Evolutionary conservation across 768 basidiomycete genomes (phyloP), one percentile per base, ranked within the genome.

Genomic region (Boletellus sp.): DNA sequence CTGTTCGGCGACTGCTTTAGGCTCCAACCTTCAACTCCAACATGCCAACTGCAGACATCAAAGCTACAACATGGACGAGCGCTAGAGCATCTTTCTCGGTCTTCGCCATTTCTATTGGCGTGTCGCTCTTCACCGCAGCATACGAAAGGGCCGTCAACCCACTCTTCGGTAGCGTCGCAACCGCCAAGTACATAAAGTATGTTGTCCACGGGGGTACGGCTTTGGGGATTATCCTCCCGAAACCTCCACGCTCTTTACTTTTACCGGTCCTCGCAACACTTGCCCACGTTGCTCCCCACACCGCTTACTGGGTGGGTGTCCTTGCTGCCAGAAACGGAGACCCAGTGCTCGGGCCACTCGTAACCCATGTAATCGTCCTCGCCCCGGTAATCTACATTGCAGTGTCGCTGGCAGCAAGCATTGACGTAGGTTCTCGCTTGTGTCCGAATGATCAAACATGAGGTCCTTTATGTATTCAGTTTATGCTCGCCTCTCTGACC

Each of bases 81-180:
- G 45, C 44, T 1, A 57, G 49, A 8, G 54, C 47, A 8, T 56
- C 56, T 15, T 43, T 72, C 42, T 58, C 61, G 37, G 56, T 71
- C 40, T 51, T 70, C 34, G 37, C 48, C 17, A 53, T 71, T 32
- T 59, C 65, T 36, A 28, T 66, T 28, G 51, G 61, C 6, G 67
- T 84, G 32, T 84, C 85, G 3, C 74, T 89, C 28, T 72, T 80
- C 47, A 71, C 82, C 16, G 82, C 79, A 55, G 69, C 77, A 6
- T 87, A 90, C 60, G 76, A 79, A 63, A 80, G 79, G 31, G 74
- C 80, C 9, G 60, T 91, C n/a, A 66, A 74, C 47, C 89, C 89
- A 15, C 69, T 90, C 3, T 90, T 89, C 63, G 87, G 83, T 41
- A 71, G 76, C 12, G 72, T 74, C 7, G 79, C 85, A 0, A 79